Evolutionary conservation across 163 green algal genomes (phyloP), one percentile per base, ranked within the genome.

Genomic region (Volvox carteri): DNA sequence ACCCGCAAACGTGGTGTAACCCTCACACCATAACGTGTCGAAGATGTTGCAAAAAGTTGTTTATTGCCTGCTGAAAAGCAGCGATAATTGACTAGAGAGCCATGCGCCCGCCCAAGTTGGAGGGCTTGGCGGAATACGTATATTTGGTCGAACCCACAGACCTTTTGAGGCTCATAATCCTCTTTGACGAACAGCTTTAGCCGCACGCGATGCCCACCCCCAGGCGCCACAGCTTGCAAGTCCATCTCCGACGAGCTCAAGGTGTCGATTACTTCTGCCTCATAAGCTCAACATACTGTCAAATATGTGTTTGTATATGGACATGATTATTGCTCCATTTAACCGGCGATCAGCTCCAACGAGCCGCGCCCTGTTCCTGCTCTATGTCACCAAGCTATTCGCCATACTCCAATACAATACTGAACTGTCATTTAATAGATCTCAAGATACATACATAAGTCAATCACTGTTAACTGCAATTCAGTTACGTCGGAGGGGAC

Each of bases 101-200:
- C n/a, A 65, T 23, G 54, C 54, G 23, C 42, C 41, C 73, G n/a
- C 23, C 46, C 25, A 68, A 7, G n/a, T 42, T 50, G 74, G 25
- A 67, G 25, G 46, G 18, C 30, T 23, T n/a, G n/a, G n/a, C 7
- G 4, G 19, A 79, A 81, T 28, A 48, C 46, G 35, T 81, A 78
- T 46, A 62, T 80, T 42, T 12, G 39, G 42, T 0, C 21, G 62
- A 42, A 80, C 73, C 73, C 44, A 80, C 77, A 41, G 14, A 85
- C 77, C 77, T 74, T 85, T 70, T 52, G 54, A 4, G 52, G 52
- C 37, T 73, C 77, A 74, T 74, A 33, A 12, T 85, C 77, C 54
- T 85, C 77, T 28, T 85, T 85, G 21, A 85, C 77, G 37, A 74
- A 74, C 4, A 85, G 37, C 35, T 74, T 73, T 11, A 85, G 56